A percentile compares a stretch with the other conserved stretches of the same genome.
Conservation (phyloP, 345 rosid species). For the Xanthoceras sorbifolium region DNA sequence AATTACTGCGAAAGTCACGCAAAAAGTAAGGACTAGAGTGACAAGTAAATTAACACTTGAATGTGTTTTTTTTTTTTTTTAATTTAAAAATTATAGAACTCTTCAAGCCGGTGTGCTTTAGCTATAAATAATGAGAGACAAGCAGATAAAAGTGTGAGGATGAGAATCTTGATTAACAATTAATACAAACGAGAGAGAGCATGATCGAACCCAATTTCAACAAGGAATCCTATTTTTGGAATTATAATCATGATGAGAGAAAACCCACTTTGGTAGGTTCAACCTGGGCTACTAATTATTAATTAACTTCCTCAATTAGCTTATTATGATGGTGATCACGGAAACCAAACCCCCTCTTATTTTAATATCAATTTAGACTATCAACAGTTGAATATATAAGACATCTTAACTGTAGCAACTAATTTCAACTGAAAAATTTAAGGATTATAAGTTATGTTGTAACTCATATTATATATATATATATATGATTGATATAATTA, state of each 20-base stretch:
- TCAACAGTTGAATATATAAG: too few relatives aligned
- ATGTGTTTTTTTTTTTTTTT: too few relatives aligned
- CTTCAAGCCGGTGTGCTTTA: background rate
- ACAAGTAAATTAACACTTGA: background rate
- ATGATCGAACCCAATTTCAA: background rate
- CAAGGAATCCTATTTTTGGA: background rate
- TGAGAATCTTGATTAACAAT: background rate
- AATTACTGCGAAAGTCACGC: constrained; percentile 24
- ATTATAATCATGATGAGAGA: background rate
- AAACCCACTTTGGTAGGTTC: background rate
- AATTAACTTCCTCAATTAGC: background rate
- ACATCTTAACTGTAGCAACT: too few relatives aligned
- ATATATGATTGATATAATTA: too few relatives aligned
- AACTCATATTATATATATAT: background rate
- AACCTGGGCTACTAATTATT: background rate
- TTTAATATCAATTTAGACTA: too few relatives aligned
- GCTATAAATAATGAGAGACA: background rate
- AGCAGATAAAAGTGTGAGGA: background rate
- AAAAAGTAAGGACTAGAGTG: constrained; percentile 11
- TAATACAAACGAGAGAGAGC: background rate
- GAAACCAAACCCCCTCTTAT: background rate
- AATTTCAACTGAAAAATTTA: too few relatives aligned
- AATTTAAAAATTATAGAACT: background rate
- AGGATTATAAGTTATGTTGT: too few relatives aligned
- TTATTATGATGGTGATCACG: too few relatives aligned